phyloP scores from a whole-genome alignment of 1,284 basidiomycete species.

The Xanthoconium separans region DNA sequence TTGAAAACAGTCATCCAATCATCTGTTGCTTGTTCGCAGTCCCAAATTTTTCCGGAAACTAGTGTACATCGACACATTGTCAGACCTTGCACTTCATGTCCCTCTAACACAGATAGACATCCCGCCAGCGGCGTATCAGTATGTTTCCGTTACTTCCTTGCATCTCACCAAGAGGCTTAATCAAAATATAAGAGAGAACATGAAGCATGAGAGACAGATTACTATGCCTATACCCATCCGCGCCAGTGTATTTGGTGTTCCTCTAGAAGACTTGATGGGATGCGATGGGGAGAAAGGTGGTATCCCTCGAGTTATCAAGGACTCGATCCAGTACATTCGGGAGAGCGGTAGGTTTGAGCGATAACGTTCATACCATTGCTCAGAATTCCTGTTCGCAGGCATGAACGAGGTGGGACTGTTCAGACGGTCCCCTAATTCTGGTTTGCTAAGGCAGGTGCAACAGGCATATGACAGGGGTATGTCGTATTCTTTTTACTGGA shows the following conservation, averaged over 20 bases:
- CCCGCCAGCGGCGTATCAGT: conserved; percentile 79
- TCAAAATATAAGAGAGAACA: conserved; percentile 56
- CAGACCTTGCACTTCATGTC: conserved; percentile 69
- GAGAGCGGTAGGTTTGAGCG: conserved; percentile 45
- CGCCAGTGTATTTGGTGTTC: conserved; percentile 73
- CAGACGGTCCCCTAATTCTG: conserved; percentile 71
- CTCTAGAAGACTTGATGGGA: conserved; percentile 80
- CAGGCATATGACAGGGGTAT: conserved; percentile 79
- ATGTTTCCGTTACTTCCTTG: conserved; percentile 17
- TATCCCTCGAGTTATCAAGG: conserved; percentile 75
- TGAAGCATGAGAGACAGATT: conserved; percentile 68
- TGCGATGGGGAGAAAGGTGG: conserved; percentile 76
- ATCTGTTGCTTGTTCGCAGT: conserved; percentile 35
- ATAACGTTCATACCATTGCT: not conserved
- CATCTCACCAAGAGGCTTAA: conserved; percentile 4
- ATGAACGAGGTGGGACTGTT: conserved; percentile 78
- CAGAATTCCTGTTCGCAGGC: conserved; percentile 38
- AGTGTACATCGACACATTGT: conserved; percentile 70
- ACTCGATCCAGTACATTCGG: conserved; percentile 71
- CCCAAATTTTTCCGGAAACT: conserved; percentile 89
- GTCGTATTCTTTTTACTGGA: conserved; percentile 7
- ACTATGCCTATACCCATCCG: conserved; percentile 56
- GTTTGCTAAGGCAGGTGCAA: conserved; percentile 67
- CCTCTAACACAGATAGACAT: conserved; percentile 85
- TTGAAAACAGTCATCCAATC: not conserved